phyloP scores from a whole-genome alignment of 2,329 filamentous ascomycete species.

The Xylariaceae sp. region DNA sequence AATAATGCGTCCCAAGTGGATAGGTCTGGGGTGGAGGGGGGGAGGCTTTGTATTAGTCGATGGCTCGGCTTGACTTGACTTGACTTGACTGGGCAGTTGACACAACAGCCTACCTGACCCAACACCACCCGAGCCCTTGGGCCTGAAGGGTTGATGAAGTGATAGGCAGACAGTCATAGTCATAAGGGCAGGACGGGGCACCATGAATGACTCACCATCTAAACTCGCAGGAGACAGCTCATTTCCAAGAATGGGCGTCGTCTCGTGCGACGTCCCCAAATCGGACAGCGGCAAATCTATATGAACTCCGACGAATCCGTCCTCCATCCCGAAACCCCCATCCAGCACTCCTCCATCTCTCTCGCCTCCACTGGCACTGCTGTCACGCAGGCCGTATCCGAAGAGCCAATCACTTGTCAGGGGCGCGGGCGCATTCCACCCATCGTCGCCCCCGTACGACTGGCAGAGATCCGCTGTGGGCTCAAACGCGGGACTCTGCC shows the following conservation, averaged over 20 bases:
- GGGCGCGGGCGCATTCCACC: conserved; percentile 17
- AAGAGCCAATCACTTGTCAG: conserved; percentile 25
- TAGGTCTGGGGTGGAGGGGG: conserved; percentile 19
- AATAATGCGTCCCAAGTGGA: conserved; percentile 22
- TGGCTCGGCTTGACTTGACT: neutral
- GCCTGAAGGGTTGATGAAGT: no score
- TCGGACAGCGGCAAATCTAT: conserved; percentile 27
- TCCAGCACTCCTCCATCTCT: conserved; percentile 9
- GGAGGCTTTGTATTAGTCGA: conserved; percentile 9
- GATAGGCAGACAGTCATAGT: no score
- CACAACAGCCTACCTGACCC: no score
- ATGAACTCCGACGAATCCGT: conserved; percentile 4
- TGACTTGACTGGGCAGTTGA: no score
- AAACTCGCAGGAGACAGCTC: conserved; percentile 22
- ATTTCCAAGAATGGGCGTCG: conserved; percentile 24
- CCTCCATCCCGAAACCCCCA: neutral
- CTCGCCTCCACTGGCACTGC: conserved; percentile 14
- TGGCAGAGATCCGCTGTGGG: conserved; percentile 28
- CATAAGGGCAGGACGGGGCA: neutral
- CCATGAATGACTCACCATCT: conserved; percentile 23
- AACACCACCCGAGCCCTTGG: no score
- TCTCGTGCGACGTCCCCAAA: conserved; percentile 21
- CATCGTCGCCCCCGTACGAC: conserved; percentile 23
- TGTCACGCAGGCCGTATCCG: conserved; percentile 19
- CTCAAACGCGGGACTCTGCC: conserved; percentile 25